Evolutionary conservation across 306 rosid genomes (phyloP), one percentile per base, ranked within the genome.

Genomic region (Prunus dulcis): DNA sequence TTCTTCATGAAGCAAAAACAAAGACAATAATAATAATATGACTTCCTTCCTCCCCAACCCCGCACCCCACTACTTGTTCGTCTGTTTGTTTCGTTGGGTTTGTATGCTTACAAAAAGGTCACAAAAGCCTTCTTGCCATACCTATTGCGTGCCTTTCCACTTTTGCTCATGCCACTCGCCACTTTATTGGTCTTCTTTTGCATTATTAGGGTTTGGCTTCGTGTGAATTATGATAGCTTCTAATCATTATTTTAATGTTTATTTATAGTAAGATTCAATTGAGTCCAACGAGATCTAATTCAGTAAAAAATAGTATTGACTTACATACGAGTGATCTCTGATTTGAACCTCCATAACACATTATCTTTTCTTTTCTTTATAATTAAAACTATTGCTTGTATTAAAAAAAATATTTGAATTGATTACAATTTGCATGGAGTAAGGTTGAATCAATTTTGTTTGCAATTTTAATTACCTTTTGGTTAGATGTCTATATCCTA

Each of bases 251-350:
- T 38, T 38, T 6, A 38, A 38, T 38, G 43, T 38, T 6, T 38
- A 9, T 38, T 38, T 38, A 7, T 4, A 5, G 2, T 38, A 38
- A 7, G 43, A 38, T 38, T 38, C 9, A 38, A 38, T 38, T 6
- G 9, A 38, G 9, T 2, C 9, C 0, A 38, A 38, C 9, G 9
- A 38, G 9, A 7, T 38, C 9, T 7, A 38, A 0, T 2, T 38
- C 9, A 38, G 9, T 38, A 0, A 2, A 38, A 38, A 38, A 38
- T 7, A 2, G 0, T 38, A 38, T 38, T 1, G 9, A 38, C 9
- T 38, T 38, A 2, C 2, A 38, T 2, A 1, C 43, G 0, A 38
- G 2, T 38, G 43, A 2, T 38, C 0, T 38, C 0, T 6, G 0
- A 1, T 1, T 38, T 7, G 9, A 6, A 38, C 9, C 0, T 2